These are phyloP conservation scores for Ceratobasidium sp. DNA, from an alignment of 1,284 basidiomycete species.

Conservation along the genomic window DNA sequence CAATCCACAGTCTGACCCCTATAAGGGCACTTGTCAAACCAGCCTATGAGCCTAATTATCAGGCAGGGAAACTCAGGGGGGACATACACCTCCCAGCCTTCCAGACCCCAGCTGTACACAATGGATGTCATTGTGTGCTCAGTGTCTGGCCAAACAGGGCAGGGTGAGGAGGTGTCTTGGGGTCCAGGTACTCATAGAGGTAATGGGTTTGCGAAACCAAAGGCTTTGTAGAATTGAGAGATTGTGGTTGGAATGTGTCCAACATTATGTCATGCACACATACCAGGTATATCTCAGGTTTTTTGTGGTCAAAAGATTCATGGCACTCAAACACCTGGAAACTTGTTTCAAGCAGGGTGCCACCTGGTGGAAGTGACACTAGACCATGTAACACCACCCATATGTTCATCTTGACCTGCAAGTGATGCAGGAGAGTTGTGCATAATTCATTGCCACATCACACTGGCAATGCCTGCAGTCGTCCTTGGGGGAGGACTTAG, in stretches of 20 bases:
- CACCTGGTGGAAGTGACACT: neutral
- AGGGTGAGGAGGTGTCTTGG: neutral
- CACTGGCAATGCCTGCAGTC: neutral
- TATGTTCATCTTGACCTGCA: neutral
- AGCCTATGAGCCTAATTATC: too few species aligned
- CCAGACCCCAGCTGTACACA: neutral
- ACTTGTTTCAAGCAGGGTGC: neutral
- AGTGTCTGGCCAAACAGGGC: neutral
- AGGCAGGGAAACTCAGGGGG: too few species aligned
- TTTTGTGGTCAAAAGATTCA: neutral
- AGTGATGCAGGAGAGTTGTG: neutral
- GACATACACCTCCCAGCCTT: conserved; percentile 11
- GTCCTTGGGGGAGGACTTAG: neutral
- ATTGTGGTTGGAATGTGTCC: neutral
- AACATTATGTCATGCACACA: neutral
- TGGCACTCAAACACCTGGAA: neutral
- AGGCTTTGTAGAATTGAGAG: too few species aligned
- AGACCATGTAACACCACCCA: neutral
- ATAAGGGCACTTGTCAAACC: neutral
- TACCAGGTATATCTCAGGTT: neutral
- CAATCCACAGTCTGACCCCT: neutral
- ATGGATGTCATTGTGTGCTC: neutral
- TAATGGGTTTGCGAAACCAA: neutral
- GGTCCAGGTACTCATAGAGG: neutral
- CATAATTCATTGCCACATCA: neutral